These are phyloP conservation scores for Penicillium salamii DNA, from an alignment of 495 filamentous ascomycete species.

Conservation along the genomic window DNA sequence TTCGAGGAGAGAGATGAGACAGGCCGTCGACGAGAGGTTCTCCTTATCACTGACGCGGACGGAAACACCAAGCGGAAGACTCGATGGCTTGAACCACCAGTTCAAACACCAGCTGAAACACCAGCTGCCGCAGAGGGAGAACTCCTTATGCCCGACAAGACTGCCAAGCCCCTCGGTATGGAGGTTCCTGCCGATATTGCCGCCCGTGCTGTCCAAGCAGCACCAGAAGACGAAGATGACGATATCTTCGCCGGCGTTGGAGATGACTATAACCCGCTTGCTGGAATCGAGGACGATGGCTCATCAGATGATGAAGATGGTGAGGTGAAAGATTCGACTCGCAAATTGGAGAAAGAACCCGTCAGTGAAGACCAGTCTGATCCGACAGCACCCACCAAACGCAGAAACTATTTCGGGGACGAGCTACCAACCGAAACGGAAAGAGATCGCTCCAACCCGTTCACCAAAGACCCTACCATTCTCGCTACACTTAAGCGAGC, in stretches of 20 bases:
- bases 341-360: constrained; percentile 21
- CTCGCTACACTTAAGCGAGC: constrained; percentile 84
- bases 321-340: constrained; percentile 15
- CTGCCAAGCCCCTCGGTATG: constrained; percentile 69
- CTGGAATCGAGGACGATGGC: constrained; percentile 57
- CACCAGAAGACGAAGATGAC: constrained; percentile 50
- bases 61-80: constrained; percentile 88
- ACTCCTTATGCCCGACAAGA: constrained; percentile 64
- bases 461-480: constrained; percentile 70
- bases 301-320: constrained; percentile 49
- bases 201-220: constrained; percentile 33
- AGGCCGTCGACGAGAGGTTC: constrained; percentile 70
- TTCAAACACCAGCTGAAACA: constrained; percentile 36
- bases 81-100: constrained; percentile 45
- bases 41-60: constrained; percentile 82
- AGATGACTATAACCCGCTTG: constrained; percentile 85
- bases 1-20: constrained; percentile 71
- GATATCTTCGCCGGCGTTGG: constrained; percentile 89
- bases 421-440: constrained; percentile 25
- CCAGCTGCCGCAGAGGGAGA: constrained; percentile 29
- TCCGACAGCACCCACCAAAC: constrained; percentile 19
- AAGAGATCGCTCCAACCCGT: constrained; percentile 50
- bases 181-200: constrained; percentile 62
- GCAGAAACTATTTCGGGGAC: constrained; percentile 44
- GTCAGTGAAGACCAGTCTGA: constrained; percentile 4